Evolutionary conservation across 1,284 basidiomycete species (phyloP), one percentile per base, ranked within the genome.

Genomic region (Boletus smithii): DNA sequence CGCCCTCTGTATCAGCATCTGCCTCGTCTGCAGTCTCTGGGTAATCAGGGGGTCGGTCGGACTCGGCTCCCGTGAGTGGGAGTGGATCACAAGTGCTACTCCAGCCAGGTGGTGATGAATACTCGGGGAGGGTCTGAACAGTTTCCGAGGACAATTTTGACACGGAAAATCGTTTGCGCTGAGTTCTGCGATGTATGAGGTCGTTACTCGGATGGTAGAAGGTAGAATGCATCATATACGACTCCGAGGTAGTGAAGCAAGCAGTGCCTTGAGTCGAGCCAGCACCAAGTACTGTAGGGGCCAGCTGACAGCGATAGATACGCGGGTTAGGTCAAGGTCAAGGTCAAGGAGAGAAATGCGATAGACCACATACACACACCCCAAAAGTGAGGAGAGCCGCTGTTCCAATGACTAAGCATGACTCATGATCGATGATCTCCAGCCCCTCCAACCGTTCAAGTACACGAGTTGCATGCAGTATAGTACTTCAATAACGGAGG

Each of bases 1-100:
- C 61, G 3, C 17, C 63, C 48, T 79, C 76, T 3, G 79, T 79
- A 59, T 88, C 85, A 41, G 78, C 80, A 73, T 88, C 85, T 16
- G 76, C 83, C 59, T 88, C 85, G 60, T 87, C 81, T 53, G 83
- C 81, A 50, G 83, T 83, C 57, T 85, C 81, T 42, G 83, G 75
- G 57, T 88, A 88, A 60, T 86, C 82, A 30, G 86, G 85, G 4
- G 86, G 86, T 37, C 69, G 73, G 61, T 87, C 83, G 22, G 70
- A 58, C 38, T 72, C 67, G 17, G 71, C 69, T 38, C 38, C 65
- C 24, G 48, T 32, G 20, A 59, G 51, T n/a, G 30, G 31, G n/a
- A 30, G 20, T 13, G 45, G 38, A 7, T 18, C 43, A 40, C 44
- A 39, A 18, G 51, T 27, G 16, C 22, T 61, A 27, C 53, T 58